Evolutionary conservation across 768 basidiomycete species (phyloP).

Genomic region (Mycena albidolilacea): DNA sequence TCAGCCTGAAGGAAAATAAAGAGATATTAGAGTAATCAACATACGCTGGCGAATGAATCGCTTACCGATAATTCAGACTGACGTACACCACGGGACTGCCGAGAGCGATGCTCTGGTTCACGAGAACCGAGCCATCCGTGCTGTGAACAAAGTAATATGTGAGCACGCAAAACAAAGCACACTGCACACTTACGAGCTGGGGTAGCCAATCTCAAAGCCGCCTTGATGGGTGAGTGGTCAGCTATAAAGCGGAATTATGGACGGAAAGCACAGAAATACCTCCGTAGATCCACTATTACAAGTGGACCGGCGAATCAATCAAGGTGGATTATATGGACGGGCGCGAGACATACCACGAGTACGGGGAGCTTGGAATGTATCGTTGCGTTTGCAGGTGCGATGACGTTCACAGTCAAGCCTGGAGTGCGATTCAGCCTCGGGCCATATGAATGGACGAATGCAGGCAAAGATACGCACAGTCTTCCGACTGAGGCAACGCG

Average conservation of each 20-base stretch:
- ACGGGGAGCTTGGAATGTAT: constrained; percentile 57
- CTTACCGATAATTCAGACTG: constrained; percentile 12
- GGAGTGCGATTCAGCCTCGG: not conserved
- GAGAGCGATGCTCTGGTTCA: constrained; percentile 23
- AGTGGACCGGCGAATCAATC: not conserved
- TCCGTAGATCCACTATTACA: constrained; percentile 53
- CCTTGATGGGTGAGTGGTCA: constrained; percentile 39
- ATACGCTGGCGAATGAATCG: no score
- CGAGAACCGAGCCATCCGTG: constrained; percentile 21
- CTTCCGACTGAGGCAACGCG: constrained; percentile 7
- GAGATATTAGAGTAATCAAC: no score
- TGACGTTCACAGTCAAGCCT: constrained; percentile 62
- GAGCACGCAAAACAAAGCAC: constrained; percentile 2
- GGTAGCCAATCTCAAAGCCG: constrained; percentile 46
- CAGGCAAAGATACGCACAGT: constrained; percentile 4
- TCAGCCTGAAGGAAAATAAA: not conserved
- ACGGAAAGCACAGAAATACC: constrained; percentile 30
- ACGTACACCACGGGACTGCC: constrained; percentile 23
- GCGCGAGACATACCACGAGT: constrained; percentile 48
- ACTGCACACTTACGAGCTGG: not conserved
- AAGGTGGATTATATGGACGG: not conserved
- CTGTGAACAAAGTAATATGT: not conserved
- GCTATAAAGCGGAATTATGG: not conserved
- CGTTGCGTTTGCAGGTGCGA: constrained; percentile 51
- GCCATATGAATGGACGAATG: not conserved